These are phyloP conservation scores for Amanita exitialis DNA, from an alignment of 768 basidiomycete genomes.

Conservation along the genomic window DNA sequence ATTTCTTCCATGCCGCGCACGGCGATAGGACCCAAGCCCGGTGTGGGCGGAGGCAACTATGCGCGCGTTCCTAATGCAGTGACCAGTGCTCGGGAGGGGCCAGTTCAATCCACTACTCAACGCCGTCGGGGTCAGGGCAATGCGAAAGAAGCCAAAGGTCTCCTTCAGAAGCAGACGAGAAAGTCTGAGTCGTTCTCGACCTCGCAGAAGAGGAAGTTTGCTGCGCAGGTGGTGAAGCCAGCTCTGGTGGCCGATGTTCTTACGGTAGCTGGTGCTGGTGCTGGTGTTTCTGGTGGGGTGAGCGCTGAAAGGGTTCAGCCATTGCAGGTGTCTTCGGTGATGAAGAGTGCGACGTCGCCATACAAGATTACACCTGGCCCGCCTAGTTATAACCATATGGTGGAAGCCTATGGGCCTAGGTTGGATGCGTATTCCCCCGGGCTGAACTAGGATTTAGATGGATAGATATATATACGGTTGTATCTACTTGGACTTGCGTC, in stretches of 20 bases:
- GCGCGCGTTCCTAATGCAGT: not conserved
- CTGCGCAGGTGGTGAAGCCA: not conserved
- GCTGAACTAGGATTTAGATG: not conserved
- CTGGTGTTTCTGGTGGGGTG: no score
- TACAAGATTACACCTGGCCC: constrained; percentile 18
- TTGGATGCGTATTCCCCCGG: not conserved
- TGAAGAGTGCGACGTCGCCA: constrained; percentile 21
- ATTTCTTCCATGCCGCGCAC: constrained; percentile 8
- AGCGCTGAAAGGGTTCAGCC: constrained; percentile 9
- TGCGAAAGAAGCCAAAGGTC: constrained; percentile 1
- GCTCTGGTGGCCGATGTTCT: not conserved
- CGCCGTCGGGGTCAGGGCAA: not conserved
- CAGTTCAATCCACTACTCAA: not conserved
- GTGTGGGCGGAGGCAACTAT: not conserved
- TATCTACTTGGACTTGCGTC: not conserved
- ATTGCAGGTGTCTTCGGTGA: constrained; percentile 17
- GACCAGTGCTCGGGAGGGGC: not conserved
- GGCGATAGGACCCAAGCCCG: not conserved
- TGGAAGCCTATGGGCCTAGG: constrained; percentile 5
- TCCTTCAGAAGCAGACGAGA: not conserved
- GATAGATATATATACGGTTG: not conserved
- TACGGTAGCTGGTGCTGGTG: not conserved
- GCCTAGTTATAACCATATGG: constrained; percentile 13
- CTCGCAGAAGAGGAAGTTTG: not conserved
- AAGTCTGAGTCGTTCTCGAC: constrained; percentile 1